Base-by-base conservation (phyloP, 768 basidiomycete genomes). In the Russula vinacea region DNA sequence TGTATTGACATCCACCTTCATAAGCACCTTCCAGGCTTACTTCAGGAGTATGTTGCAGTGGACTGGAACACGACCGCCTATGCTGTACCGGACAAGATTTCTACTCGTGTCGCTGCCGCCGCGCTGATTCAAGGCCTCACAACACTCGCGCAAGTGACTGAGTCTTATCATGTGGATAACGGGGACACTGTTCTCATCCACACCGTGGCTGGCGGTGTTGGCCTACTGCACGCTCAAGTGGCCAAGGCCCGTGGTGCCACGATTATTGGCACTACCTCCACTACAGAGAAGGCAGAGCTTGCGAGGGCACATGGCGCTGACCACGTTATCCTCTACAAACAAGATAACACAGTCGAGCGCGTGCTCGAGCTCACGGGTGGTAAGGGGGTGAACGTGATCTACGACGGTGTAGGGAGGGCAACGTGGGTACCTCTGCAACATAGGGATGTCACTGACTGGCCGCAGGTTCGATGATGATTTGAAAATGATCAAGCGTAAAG, bases 351-450 rank as follows among this genome's bases (percentile, higher is more conserved):
- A 0, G 87, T 91, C 13, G 72, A 87, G 67, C 81, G 86, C 51
- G 90, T 91, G 17, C 73, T 87, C 59, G 85, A 89, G 69, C 75
- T 93, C 59, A 93, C 92, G 0, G 84, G 84, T 47, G 90, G 90
- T 8, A 80, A 86, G 68, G 91, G 92, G 17, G 90, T 94, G 5
- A 83, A 96, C 66, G 95, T 85, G 17, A 83, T 93, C 26, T 96
- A 89, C 70, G 96, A 99, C 70, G 96, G 96, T 33, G 93, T 99
- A n/a, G 96, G 96, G 1, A 95, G 91, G 78, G 90, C 93, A 73
- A 98, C 94, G 83, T 95, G 76, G 62, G 33, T 62, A 68, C 24
- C 10, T 49, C 5, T 9, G 19, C 16, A 17, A 42, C 39, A 45
- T 52, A 22, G n/a, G 53, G 26, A 22, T 16, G 37, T 13, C 42